Evolutionary conservation across 2,329 filamentous ascomycete species (phyloP).

Genomic region (Podosphaera xanthii): DNA sequence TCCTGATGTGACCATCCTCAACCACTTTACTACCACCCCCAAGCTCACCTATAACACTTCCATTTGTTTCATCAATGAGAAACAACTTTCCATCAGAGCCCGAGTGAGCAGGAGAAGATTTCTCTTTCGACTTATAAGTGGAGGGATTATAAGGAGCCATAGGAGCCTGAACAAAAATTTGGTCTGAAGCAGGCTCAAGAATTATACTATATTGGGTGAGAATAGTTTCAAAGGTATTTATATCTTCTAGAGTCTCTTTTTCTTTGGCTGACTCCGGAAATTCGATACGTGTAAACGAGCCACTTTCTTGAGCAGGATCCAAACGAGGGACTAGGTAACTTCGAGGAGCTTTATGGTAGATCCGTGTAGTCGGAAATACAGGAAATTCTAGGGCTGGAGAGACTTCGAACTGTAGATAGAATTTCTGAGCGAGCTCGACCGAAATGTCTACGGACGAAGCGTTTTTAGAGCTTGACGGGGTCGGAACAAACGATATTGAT

Average conservation of each 20-base stretch:
- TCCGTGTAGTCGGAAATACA: slow-evolving; percentile 83
- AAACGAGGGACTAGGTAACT: slow-evolving; percentile 91
- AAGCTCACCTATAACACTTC: slow-evolving; percentile 81
- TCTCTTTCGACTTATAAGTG: slow-evolving; percentile 56
- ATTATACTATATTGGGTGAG: slow-evolving; percentile 95
- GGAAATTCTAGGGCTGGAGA: slow-evolving; percentile 87
- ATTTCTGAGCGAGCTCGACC: slow-evolving; percentile 56
- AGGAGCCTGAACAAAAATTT: slow-evolving; percentile 9
- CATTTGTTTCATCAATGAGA: slow-evolving; percentile 84
- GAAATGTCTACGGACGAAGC: slow-evolving; percentile 30
- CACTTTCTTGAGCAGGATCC: slow-evolving; percentile 73
- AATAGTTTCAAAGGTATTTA: slow-evolving; percentile 94
- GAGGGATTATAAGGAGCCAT: slow-evolving; percentile 48
- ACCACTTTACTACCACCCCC: slow-evolving; percentile 60
- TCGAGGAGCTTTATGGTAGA: slow-evolving; percentile 81
- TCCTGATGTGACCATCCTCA: slow-evolving; percentile 51
- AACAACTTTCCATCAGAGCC: slow-evolving; percentile 57
- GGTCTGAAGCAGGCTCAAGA: slow-evolving; percentile 54
- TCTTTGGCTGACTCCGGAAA: slow-evolving; percentile 54
- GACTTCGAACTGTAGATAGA: slow-evolving; percentile 87
- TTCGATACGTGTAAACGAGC: slow-evolving; percentile 80
- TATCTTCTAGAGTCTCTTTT: slow-evolving; percentile 64
- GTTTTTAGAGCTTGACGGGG: slow-evolving; percentile 42
- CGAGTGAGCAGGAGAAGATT: slow-evolving; percentile 34
- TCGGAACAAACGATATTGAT: slow-evolving; percentile 88